These are phyloP conservation scores for Lactarius trivialis DNA, from an alignment of 768 basidiomycete genomes.

Conservation along the genomic window DNA sequence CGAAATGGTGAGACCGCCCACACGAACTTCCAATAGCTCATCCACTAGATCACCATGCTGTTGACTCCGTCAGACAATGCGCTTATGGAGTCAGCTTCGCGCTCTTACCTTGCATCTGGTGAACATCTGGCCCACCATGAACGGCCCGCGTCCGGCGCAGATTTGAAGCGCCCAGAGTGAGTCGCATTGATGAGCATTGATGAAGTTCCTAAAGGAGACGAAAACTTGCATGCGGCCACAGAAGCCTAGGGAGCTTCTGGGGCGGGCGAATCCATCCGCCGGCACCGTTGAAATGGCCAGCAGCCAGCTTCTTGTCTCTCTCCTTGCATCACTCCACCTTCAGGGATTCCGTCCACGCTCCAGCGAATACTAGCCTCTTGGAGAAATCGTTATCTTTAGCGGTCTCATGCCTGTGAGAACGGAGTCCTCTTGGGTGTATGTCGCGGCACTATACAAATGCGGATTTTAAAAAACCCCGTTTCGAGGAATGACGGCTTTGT, in stretches of 20 bases:
- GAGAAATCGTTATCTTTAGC: neutral
- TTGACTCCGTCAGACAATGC: slow-evolving; percentile 67
- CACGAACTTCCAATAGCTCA: slow-evolving; percentile 78
- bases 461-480: neutral
- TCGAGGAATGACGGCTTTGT: neutral
- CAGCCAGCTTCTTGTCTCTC: neutral
- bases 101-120: slow-evolving; percentile 85
- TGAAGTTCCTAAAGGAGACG: neutral
- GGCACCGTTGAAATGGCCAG: neutral
- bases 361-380: neutral
- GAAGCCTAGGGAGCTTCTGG: neutral
- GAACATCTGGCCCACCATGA: slow-evolving; percentile 28
- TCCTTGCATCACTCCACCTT: neutral
- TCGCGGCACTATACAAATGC: neutral
- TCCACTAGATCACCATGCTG: slow-evolving; percentile 77
- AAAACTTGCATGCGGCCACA: neutral
- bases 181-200: neutral
- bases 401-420: too few relatives aligned
- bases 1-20: slow-evolving; percentile 28
- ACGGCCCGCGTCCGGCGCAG: neutral
- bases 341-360: neutral
- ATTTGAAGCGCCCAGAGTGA: neutral
- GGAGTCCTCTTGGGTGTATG: neutral
- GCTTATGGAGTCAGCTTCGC: slow-evolving; percentile 64
- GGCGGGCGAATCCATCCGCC: neutral